Base-by-base conservation (phyloP, 2,329 filamentous ascomycete species). In the Nigrospora sphaerica region DNA sequence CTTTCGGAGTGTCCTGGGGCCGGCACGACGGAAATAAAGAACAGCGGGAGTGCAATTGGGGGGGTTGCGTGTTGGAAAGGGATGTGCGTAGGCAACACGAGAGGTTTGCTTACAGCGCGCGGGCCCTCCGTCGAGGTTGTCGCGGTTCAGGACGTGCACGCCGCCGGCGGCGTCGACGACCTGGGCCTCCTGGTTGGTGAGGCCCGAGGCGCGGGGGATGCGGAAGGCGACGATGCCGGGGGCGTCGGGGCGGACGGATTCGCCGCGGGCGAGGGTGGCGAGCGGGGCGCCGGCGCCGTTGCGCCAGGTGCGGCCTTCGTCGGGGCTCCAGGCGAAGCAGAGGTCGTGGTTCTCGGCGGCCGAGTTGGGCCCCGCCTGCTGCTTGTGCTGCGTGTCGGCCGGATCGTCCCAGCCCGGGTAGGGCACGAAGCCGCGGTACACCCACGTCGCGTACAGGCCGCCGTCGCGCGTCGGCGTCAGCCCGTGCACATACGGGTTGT, bases 401-500 rank as follows among this genome's bases (percentile, higher is more conserved):
- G 56, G 62, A 51, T 70, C 66, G 48, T 70, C 64, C 65, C 67
- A 70, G n/a, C 68, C 68, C 1, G 55, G 53, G 54, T 71, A 71
- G 45, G 59, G 58, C 6, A 74, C 69, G 42, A 74, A 75, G 16
- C 66, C 70, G 14, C 73, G 69, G 49, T 73, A 74, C 0, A 75
- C 74, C 72, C 73, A 75, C 1, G 70, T 73, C 17, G 67, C 64
- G 54, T 69, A 67, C 2, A 76, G 61, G 12, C 59, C 60, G 1
- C 51, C 54, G 32, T 52, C 51, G 42, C 2, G 9, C 28, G 61
- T 56, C 32, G 59, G 62, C 49, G 66, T 68, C 39, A 76, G 59
- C 11, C 73, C 73, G 57, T 77, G 72, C 54, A 75, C 67, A 56
- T 77, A 77, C 1, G 73, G 72, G 56, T 74, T 77, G 57, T 71